Base-by-base conservation (phyloP, 73 alveolate genomes). In the Tetrahymena elliotti region DNA sequence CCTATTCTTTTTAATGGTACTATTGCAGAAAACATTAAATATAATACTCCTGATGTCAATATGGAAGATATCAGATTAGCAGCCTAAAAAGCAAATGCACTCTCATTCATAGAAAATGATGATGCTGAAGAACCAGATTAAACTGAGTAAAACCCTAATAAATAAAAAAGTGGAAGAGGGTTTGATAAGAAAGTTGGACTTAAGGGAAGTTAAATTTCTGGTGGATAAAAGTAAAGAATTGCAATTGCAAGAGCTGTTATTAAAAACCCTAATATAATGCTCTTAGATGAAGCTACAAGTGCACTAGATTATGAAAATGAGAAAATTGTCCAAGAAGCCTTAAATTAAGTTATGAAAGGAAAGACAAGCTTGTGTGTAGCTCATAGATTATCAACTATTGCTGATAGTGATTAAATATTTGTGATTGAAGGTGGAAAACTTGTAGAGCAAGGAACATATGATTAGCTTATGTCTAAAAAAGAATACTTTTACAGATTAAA, bases 241-340 rank as follows among this genome's bases (percentile, higher is more conserved):
- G 98, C 99, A 3, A 97, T 97, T 11, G 99, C 99, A 1, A 95
- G 99, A 94, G 98, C 98, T 0, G 93, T 97, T 24, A 83, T 97
- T 36, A 97, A 96, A 95, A 93, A 97, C 52, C 98, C 99, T 35
- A 94, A 94, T 39, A 95, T 97, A 5, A 96, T 97, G 95, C 84
- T 97, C 68, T 93, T 97, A 92, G 99, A 97, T 97, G 99, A 97
- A 96, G 98, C 99, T 8, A 97, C 99, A 5, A 94, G 97, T 93
- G 98, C 98, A 41, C 93, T 97, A 35, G 99, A 97, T 97, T 94
- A 96, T 92, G 95, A 97, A 54, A 96, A 95, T 95, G 98, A 97
- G 95, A 93, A 84, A 24, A 94, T 96, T 47, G 96, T 97, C 16
- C 93, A 96, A 31, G 95, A 95, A 35, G 95, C 96, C 93, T 93